These are phyloP conservation scores for Phaffomyces antillensis DNA, from an alignment of 805 yeast genomes.

Conservation along the genomic window DNA sequence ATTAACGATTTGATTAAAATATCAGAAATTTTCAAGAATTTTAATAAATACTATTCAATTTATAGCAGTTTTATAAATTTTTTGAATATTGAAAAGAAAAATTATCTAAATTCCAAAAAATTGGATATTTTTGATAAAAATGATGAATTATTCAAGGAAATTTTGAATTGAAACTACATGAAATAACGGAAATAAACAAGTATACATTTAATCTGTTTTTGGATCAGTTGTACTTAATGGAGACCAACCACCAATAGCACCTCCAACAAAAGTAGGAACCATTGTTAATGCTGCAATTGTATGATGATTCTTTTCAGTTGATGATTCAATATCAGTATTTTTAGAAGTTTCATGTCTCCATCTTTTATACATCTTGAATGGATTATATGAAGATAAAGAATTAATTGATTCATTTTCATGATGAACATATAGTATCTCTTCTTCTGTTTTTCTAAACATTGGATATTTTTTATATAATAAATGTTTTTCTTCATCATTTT, in stretches of 20 bases:
- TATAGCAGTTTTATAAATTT: conserved; percentile 44
- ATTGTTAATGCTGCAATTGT: conserved; percentile 38
- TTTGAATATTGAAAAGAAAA: conserved; percentile 30
- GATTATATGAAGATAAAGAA: conserved; percentile 9
- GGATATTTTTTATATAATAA: conserved; percentile 23
- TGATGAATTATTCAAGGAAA: conserved; percentile 16
- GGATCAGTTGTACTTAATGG: conserved; percentile 8
- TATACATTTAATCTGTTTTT: background rate
- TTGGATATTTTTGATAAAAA: conserved; percentile 7
- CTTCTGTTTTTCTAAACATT: conserved; percentile 26
- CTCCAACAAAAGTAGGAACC: conserved; percentile 51
- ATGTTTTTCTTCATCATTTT: conserved; percentile 12
- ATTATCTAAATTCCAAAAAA: conserved; percentile 24
- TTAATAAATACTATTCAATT: conserved; percentile 41
- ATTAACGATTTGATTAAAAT: conserved; percentile 42
- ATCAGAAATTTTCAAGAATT: conserved; percentile 45
- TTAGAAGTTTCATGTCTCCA: conserved; percentile 16
- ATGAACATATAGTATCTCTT: conserved; percentile 22
- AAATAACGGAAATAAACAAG: background rate
- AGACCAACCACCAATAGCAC: conserved; percentile 51
- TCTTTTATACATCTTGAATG: conserved; percentile 20
- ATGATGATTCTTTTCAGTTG: conserved; percentile 9
- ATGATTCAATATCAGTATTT: conserved; percentile 10
- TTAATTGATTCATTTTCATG: conserved; percentile 8
- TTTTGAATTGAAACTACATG: conserved; percentile 1